Evolutionary conservation across 257 asterid genomes (phyloP).

Genomic region (Ocimum tenuiflorum): DNA sequence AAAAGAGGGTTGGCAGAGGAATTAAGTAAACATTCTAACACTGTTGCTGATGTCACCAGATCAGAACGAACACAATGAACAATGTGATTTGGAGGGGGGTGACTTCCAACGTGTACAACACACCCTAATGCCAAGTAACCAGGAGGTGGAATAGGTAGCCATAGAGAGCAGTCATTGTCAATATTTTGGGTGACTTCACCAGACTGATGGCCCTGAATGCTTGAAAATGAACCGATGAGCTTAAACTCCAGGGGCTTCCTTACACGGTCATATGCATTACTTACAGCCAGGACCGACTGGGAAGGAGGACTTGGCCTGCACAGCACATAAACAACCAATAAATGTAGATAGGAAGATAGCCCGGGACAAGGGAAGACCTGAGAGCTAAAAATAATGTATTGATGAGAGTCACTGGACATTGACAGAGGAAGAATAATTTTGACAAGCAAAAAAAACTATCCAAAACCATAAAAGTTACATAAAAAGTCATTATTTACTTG

Average conservation of each 20-base stretch:
- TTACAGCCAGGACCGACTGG: constrained; percentile 87
- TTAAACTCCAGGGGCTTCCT: constrained; percentile 81
- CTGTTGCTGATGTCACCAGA: constrained; percentile 67
- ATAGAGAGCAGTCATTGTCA: constrained; percentile 71
- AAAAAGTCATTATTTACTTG: neutral
- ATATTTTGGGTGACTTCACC: constrained; percentile 27
- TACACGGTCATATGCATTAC: constrained; percentile 81
- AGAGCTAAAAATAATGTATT: constrained; percentile 11
- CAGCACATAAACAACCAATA: constrained; percentile 15
- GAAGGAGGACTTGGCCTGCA: constrained; percentile 97
- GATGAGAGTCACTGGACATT: constrained; percentile 8
- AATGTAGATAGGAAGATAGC: constrained; percentile 18
- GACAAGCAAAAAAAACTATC: neutral
- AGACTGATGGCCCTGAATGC: constrained; percentile 42
- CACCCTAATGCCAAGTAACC: constrained; percentile 91
- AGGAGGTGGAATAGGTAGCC: constrained; percentile 94
- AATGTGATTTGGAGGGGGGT: constrained; percentile 80
- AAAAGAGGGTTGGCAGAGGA: constrained; percentile 44
- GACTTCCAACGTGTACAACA: constrained; percentile 77
- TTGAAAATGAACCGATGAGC: constrained; percentile 62
- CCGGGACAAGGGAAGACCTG: constrained; percentile 9
- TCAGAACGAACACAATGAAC: constrained; percentile 94
- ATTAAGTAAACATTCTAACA: constrained; percentile 61
- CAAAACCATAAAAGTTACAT: neutral
- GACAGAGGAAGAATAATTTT: constrained; percentile 1